phyloP scores from a whole-genome alignment of 1,139 yeast species.

The Suhomyces chickasaworum region DNA sequence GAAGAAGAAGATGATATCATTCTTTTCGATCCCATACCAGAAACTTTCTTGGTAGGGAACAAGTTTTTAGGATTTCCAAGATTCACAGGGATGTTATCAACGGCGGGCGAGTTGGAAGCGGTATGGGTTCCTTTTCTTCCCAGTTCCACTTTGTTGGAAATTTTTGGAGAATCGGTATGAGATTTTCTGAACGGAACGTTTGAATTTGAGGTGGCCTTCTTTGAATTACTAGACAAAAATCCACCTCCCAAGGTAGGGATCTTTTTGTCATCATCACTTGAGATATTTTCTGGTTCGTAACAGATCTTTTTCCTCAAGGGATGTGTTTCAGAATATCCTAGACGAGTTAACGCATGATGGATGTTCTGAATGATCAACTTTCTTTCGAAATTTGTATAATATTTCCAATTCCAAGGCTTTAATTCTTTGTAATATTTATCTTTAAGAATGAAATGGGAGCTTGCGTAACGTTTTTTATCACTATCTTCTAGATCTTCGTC shows the following conservation, averaged over 20 bases:
- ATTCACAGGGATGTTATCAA: conserved; percentile 4
- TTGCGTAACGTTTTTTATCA: conserved; percentile 11
- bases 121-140: conserved; percentile 10
- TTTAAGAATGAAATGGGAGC: conserved; percentile 31
- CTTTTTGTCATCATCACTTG: conserved; percentile 17
- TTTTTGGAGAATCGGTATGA: conserved; percentile 25
- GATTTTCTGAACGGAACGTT: conserved; percentile 22
- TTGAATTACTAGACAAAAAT: conserved; percentile 16
- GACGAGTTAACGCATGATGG: conserved; percentile 43
- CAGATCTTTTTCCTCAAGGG: conserved; percentile 44
- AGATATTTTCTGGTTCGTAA: conserved; percentile 18
- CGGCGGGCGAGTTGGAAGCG: conserved; percentile 14
- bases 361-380: conserved; percentile 35
- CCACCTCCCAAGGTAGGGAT: conserved; percentile 27
- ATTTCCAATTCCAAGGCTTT: conserved; percentile 43
- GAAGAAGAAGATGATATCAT: conserved; percentile 22
- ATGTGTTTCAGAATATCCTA: conserved; percentile 49
- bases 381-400: conserved; percentile 38
- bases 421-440: conserved; percentile 48
- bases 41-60: conserved; percentile 8
- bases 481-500: conserved; percentile 15
- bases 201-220: conserved; percentile 8
- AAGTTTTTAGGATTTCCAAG: conserved; percentile 5
- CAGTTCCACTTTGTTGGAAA: conserved; percentile 8
- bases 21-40: conserved; percentile 12